Percentiles rank a stretch among this genome's conserved stretches.
Conservation (phyloP, 2,329 filamentous ascomycete species). For the Clonostachys byssicola region DNA sequence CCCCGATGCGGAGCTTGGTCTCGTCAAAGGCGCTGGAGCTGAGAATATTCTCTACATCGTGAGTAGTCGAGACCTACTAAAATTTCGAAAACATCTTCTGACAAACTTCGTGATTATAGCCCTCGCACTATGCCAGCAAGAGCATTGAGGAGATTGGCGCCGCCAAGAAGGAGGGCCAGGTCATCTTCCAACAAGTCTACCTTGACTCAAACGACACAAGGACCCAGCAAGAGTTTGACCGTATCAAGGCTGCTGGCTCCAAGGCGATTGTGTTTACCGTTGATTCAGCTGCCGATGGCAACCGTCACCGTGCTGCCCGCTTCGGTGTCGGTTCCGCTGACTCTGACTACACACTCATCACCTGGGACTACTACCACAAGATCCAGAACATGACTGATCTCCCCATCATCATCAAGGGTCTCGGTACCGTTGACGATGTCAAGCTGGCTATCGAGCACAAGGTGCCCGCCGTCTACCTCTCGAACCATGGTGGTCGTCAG, state of each 20-base stretch:
- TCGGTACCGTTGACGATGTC: slow-evolving; percentile 28
- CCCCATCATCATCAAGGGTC: slow-evolving; percentile 33
- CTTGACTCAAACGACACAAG: slow-evolving; percentile 23
- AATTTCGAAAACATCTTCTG: neutral
- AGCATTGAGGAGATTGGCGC: slow-evolving; percentile 29
- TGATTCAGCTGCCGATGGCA: slow-evolving; percentile 30
- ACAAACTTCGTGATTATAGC: slow-evolving; percentile 9
- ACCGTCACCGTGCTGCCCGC: slow-evolving; percentile 33
- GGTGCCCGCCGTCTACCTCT: slow-evolving; percentile 32
- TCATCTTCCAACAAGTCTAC: slow-evolving; percentile 31
- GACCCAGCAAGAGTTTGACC: slow-evolving; percentile 20
- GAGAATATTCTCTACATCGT: slow-evolving; percentile 46
- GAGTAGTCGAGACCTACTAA: neutral
- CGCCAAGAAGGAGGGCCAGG: slow-evolving; percentile 26
- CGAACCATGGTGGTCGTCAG: slow-evolving; percentile 36
- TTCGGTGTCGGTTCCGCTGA: slow-evolving; percentile 29
- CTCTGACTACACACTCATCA: slow-evolving; percentile 9
- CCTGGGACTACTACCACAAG: slow-evolving; percentile 29
- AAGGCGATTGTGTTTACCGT: slow-evolving; percentile 30
- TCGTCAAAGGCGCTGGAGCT: slow-evolving; percentile 42
- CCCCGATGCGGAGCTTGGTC: slow-evolving; percentile 39
- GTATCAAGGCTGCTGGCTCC: slow-evolving; percentile 23
- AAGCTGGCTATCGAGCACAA: slow-evolving; percentile 27
- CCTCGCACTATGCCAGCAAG: slow-evolving; percentile 23
- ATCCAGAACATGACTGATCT: slow-evolving; percentile 26